phyloP scores from a whole-genome alignment of 2,329 filamentous ascomycete species.

The Onygena corvina region DNA sequence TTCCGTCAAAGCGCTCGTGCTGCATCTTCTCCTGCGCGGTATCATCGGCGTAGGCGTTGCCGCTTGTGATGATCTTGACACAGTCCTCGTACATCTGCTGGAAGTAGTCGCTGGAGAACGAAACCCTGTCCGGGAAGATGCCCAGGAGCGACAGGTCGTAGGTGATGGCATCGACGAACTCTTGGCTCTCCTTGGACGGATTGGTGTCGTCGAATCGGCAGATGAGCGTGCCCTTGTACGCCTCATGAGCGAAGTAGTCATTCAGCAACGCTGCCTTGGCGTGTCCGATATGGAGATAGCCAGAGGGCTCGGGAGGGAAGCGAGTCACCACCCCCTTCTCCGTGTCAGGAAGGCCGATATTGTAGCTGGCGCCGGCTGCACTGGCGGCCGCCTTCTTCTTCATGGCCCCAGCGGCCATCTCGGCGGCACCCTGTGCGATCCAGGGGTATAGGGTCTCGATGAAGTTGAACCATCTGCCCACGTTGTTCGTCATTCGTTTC shows the following conservation, averaged over 20 bases:
- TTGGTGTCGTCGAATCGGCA: conserved; percentile 97
- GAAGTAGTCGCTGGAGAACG: conserved; percentile 93
- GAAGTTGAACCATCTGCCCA: conserved; percentile 18
- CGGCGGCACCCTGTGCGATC: conserved; percentile 15
- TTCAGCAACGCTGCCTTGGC: conserved; percentile 87
- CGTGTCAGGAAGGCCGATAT: conserved; percentile 23
- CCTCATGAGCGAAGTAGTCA: conserved; percentile 92
- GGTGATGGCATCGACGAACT: conserved; percentile 87
- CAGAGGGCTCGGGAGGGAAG: conserved; percentile 29
- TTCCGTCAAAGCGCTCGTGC: conserved; percentile 69
- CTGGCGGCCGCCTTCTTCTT: conserved; percentile 18
- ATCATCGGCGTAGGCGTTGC: conserved; percentile 87
- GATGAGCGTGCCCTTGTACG: conserved; percentile 80
- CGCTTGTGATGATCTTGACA: conserved; percentile 70
- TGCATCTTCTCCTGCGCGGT: conserved; percentile 84
- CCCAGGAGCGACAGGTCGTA: conserved; percentile 86
- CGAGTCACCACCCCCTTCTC: conserved; percentile 25
- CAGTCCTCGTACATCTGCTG: conserved; percentile 79
- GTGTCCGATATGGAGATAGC: conserved; percentile 50
- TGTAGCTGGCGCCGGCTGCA: conserved; percentile 25
- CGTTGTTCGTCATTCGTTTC: conserved; percentile 11
- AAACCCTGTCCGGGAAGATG: conserved; percentile 73
- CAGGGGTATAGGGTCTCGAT: conserved; percentile 19
- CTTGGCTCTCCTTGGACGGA: conserved; percentile 91
- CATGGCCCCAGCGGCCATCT: conserved; percentile 14